A percentile compares a stretch with the other conserved stretches of the same genome.
Conservation (phyloP, 306 rosid species). For the Castanospermum australe region DNA sequence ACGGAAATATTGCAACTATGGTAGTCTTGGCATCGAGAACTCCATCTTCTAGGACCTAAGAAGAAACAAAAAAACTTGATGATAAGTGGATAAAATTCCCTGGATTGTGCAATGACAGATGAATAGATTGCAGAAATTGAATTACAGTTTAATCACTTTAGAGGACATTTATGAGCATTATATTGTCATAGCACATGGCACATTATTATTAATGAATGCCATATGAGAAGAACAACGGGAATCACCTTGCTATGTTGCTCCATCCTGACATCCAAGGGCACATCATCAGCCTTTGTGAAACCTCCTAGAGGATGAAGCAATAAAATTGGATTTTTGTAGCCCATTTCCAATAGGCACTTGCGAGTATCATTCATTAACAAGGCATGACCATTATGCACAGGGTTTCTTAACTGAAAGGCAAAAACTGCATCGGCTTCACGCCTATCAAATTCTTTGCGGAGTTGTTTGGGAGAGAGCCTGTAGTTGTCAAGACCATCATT, state of each 20-base stretch:
- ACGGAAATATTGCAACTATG: constrained; percentile 87
- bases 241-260: constrained; percentile 98
- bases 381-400: constrained; percentile 97
- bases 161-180: not conserved
- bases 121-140: not conserved
- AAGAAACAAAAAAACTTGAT: constrained; percentile 23
- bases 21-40: constrained; percentile 95
- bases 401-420: constrained; percentile 93
- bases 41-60: constrained; percentile 93
- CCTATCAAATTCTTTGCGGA: constrained; percentile 80
- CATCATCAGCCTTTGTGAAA: constrained; percentile 87
- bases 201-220: not conserved
- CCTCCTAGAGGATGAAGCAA: constrained; percentile 99
- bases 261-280: constrained; percentile 97
- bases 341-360: constrained; percentile 78
- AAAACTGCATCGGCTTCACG: constrained; percentile 95
- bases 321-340: constrained; percentile 85
- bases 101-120: not conserved
- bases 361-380: constrained; percentile 95
- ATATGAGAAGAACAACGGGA: constrained; percentile 16
- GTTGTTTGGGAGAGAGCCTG: constrained; percentile 88
- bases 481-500: constrained; percentile 91
- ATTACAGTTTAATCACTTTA: not conserved
- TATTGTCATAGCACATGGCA: not conserved
- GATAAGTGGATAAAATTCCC: not conserved